These are phyloP conservation scores for Baffinella frigidus DNA, from an alignment of 208 protist species.

Conservation along the genomic window DNA sequence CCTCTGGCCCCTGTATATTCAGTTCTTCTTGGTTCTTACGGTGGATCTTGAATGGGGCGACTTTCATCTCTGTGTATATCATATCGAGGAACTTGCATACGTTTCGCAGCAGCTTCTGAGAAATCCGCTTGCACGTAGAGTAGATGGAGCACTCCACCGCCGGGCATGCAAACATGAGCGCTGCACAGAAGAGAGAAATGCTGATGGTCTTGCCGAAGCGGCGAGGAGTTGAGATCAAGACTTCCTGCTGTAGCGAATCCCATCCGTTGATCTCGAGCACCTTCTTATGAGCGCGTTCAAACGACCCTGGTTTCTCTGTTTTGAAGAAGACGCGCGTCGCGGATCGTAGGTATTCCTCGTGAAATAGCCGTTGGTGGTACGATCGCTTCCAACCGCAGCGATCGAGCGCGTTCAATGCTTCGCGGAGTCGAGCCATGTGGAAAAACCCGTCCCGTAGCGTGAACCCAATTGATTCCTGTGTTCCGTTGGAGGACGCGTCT, in stretches of 20 bases:
- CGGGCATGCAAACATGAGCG: conserved; percentile 1
- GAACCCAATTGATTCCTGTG: no score
- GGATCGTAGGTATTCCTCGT: neutral
- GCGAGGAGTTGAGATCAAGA: neutral
- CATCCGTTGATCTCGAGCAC: conserved; percentile 38
- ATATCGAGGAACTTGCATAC: neutral
- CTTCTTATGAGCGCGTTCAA: neutral
- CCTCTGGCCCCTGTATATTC: neutral
- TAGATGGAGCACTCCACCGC: neutral
- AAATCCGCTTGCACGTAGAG: conserved; percentile 38
- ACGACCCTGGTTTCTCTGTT: neutral
- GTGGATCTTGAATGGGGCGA: neutral
- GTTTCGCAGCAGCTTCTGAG: conserved; percentile 23
- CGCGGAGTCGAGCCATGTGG: no score
- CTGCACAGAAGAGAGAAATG: neutral
- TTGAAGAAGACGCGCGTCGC: conserved; percentile 15
- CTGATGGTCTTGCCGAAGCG: conserved; percentile 2
- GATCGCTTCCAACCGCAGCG: neutral
- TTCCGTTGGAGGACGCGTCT: no score
- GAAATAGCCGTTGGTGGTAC: conserved; percentile 14
- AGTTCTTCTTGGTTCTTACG: neutral
- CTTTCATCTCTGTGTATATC: neutral
- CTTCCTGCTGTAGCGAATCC: conserved; percentile 8
- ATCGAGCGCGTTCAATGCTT: neutral
- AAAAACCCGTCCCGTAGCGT: no score